Evolutionary conservation across 169 alveolate species (phyloP).

Genomic region (Plasmodium falciparum): DNA sequence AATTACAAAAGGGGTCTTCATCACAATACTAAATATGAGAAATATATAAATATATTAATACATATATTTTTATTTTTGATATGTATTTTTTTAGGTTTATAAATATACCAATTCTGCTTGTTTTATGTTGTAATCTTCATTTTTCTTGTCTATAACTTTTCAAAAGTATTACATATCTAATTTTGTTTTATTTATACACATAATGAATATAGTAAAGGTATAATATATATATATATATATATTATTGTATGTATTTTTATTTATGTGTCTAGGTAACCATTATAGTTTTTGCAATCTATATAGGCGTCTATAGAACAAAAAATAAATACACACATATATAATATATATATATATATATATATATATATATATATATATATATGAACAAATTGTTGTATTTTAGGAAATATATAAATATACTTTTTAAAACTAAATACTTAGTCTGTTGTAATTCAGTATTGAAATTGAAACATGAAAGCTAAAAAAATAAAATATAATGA

Average conservation of each 20-base stretch:
- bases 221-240: neutral
- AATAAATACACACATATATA: neutral
- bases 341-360: too few species aligned
- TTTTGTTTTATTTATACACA: too few species aligned
- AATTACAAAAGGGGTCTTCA: slow-evolving; percentile 70
- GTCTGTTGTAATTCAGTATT: slow-evolving; percentile 22
- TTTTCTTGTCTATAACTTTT: slow-evolving; percentile 32
- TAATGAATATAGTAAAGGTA: neutral
- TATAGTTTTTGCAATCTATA: slow-evolving; percentile 55
- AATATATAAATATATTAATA: neutral
- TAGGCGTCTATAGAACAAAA: slow-evolving; percentile 24
- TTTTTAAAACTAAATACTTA: slow-evolving; percentile 39
- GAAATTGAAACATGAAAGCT: slow-evolving; percentile 52
- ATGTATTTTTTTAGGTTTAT: neutral
- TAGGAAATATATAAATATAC: slow-evolving; percentile 9
- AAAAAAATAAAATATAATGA: slow-evolving; percentile 1
- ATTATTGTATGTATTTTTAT: slow-evolving; percentile 1
- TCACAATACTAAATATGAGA: slow-evolving; percentile 29
- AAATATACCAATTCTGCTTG: slow-evolving; percentile 43
- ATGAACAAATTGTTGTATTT: neutral
- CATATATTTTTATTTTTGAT: neutral
- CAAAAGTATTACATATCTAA: neutral
- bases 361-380: neutral
- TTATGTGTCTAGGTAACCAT: slow-evolving; percentile 18
- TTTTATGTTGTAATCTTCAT: slow-evolving; percentile 10